Evolutionary conservation across 2,329 filamentous ascomycete species (phyloP), one percentile per base, ranked within the genome.

Genomic region (Tolypocladium ophioglossoides): DNA sequence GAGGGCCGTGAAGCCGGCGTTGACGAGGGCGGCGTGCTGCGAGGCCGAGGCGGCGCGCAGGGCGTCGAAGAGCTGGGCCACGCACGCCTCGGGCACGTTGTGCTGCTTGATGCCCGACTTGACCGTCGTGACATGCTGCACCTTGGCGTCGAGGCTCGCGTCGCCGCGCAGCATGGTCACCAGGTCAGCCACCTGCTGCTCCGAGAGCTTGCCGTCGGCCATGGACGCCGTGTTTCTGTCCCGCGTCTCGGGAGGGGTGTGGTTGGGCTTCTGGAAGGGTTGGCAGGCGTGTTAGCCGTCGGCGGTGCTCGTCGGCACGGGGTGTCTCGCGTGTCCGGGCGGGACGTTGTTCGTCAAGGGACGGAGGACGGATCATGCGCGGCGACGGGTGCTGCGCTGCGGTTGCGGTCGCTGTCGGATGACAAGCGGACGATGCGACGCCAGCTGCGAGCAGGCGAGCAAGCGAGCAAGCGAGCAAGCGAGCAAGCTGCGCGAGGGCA

Each of bases 101-200:
- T 88, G 86, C 70, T 95, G 91, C 71, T 96, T 96, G 77, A 96
- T 96, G 68, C 84, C 82, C 46, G 88, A 91, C 72, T 96, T 95
- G 71, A 91, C 76, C 63, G 76, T 78, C 56, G 84, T 88, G 62
- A 96, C 82, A 53, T 82, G 79, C 59, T 82, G 76, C 59, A 90
- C 78, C 67, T 91, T 91, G 52, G 78, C 72, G 63, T 91, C 87
- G 62, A 89, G 75, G 50, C 83, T 78, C 39, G 80, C 78, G 62
- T 89, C 86, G 62, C 82, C 79, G 68, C 74, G 74, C 53, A 83
- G 69, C 57, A 82, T 70, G 48, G 72, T 70, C 58, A 75, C 63
- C 59, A 83, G 72, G 71, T 78, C 75, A 52, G 73, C 69, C 68
- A 82, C 79, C 73, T 82, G 78, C 66, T 79, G 72, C 61, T 83